A percentile compares a stretch with the other conserved stretches of the same genome.
phyloP scores from a whole-genome alignment of 768 basidiomycete species.

The Lyophyllum atratum region DNA sequence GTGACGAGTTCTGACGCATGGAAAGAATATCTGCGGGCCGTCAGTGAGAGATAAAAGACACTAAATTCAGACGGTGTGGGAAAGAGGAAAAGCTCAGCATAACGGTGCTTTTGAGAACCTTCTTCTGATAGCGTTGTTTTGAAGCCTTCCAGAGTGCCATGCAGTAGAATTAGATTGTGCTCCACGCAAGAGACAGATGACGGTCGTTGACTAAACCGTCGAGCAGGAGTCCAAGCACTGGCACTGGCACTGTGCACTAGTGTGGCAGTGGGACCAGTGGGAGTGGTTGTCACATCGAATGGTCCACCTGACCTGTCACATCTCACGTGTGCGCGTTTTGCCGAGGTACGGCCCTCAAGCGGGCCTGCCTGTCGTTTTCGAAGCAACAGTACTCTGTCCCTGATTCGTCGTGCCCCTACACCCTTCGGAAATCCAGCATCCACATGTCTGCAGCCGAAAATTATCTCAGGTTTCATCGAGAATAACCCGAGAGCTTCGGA shows the following conservation, averaged over 20 bases:
- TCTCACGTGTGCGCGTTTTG: conserved; percentile 5
- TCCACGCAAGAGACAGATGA: too few species aligned
- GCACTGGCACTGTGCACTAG: neutral
- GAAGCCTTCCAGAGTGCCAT: too few species aligned
- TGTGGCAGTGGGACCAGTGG: neutral
- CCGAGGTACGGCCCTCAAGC: neutral
- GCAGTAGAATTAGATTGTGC: too few species aligned
- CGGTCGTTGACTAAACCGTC: too few species aligned
- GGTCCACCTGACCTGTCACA: neutral
- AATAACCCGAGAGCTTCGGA: conserved; percentile 7
- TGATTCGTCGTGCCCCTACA: neutral
- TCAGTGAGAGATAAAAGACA: neutral
- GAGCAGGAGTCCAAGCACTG: too few species aligned
- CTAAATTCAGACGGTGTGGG: neutral
- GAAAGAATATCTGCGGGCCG: neutral
- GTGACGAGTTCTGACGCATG: neutral
- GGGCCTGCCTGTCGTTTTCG: neutral
- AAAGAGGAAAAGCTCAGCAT: neutral
- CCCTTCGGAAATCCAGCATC: neutral
- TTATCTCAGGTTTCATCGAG: conserved; percentile 5
- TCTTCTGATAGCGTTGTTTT: neutral
- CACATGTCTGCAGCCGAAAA: neutral
- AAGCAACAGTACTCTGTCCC: neutral
- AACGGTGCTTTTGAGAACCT: neutral
- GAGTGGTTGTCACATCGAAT: neutral